phyloP scores from a whole-genome alignment of 768 basidiomycete species.

The Lentinus brumalis region DNA sequence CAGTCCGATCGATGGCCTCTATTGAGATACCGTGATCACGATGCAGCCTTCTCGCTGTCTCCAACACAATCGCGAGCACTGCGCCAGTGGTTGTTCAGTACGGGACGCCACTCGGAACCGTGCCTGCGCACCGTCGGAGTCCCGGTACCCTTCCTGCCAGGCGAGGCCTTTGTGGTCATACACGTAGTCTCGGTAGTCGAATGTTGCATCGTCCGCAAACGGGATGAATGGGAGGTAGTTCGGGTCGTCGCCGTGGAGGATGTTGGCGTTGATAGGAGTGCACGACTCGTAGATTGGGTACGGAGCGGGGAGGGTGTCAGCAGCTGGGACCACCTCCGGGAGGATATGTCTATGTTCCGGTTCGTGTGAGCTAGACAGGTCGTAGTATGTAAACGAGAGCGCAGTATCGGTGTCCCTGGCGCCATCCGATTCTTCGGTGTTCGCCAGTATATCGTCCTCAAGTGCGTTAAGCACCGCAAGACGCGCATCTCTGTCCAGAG shows the following conservation, averaged over 20 bases:
- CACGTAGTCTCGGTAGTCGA: slow-evolving; percentile 43
- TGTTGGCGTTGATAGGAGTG: slow-evolving; percentile 48
- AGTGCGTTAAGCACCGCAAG: background rate
- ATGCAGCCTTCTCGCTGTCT: slow-evolving; percentile 48
- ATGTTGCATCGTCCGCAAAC: slow-evolving; percentile 59
- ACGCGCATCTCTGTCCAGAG: background rate
- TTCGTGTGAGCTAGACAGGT: background rate
- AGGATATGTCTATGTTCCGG: background rate
- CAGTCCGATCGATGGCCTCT: slow-evolving; percentile 50
- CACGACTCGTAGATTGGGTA: slow-evolving; percentile 58
- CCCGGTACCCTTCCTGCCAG: slow-evolving; percentile 47
- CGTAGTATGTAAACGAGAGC: no score
- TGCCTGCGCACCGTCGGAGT: slow-evolving; percentile 43
- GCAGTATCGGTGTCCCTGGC: no score
- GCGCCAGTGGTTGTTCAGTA: slow-evolving; percentile 33
- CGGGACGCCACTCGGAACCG: background rate
- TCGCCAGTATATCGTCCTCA: background rate
- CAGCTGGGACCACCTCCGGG: background rate
- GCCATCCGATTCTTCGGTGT: background rate
- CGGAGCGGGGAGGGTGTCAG: slow-evolving; percentile 2
- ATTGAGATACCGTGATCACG: slow-evolving; percentile 39
- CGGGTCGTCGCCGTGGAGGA: slow-evolving; percentile 60
- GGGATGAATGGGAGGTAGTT: slow-evolving; percentile 61
- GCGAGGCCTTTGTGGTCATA: slow-evolving; percentile 46
- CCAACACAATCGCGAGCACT: slow-evolving; percentile 49